phyloP scores from a whole-genome alignment of 306 rosid genomes.

The Lathyrus oleraceus region DNA sequence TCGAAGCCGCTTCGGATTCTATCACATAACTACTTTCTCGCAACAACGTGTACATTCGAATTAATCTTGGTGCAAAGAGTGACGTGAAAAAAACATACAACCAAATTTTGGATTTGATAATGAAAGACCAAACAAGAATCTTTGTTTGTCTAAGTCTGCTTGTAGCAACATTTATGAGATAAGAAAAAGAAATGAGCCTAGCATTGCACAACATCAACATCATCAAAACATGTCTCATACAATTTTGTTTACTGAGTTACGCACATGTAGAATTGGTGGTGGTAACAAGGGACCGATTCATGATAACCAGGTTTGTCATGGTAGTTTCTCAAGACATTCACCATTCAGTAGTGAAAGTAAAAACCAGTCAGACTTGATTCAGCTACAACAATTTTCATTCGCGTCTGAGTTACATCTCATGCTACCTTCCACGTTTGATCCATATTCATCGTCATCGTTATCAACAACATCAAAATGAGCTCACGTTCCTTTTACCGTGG shows the following conservation, averaged over 20 bases:
- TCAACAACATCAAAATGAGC: constrained; percentile 42
- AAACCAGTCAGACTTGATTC: constrained; percentile 54
- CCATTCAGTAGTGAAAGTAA: constrained; percentile 43
- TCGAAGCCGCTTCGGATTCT: constrained; percentile 67
- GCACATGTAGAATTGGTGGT: constrained; percentile 54
- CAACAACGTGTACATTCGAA: constrained; percentile 55
- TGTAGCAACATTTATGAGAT: too few species aligned
- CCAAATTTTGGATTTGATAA: background rate
- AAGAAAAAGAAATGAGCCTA: too few species aligned
- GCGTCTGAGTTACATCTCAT: constrained; percentile 52
- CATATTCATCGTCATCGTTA: constrained; percentile 49
- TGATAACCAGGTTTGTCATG: constrained; percentile 14
- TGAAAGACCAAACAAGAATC: too few species aligned
- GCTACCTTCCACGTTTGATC: too few species aligned
- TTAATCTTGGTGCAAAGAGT: constrained; percentile 37
- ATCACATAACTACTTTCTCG: constrained; percentile 78
- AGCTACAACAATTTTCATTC: constrained; percentile 56
- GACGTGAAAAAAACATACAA: constrained; percentile 34
- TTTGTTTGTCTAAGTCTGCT: too few species aligned
- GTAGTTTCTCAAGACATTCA: constrained; percentile 24
- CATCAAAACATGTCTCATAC: too few species aligned
- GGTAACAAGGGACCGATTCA: constrained; percentile 42
- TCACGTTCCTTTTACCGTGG: too few species aligned
- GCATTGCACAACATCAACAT: too few species aligned
- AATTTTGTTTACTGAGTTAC: too few species aligned